A percentile compares a stretch with the other conserved stretches of the same genome.
phyloP scores from a whole-genome alignment of 495 filamentous ascomycete genomes.

The Jackrogersella minutella region DNA sequence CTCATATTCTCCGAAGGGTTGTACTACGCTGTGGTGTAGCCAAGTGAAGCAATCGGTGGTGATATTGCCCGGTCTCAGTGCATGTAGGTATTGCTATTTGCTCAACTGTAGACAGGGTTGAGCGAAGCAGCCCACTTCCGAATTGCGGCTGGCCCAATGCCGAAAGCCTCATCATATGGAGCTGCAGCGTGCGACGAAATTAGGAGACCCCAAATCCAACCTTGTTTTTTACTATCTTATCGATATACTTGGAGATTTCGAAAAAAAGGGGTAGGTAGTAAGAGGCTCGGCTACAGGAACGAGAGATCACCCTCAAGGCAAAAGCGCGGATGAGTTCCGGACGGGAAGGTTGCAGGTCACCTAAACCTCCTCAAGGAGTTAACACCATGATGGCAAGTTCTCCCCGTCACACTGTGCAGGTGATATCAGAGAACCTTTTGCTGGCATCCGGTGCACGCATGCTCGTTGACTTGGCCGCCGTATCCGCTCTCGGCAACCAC shows the following conservation, averaged over 20 bases:
- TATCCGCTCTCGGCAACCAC: background rate
- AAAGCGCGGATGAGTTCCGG: constrained; percentile 19
- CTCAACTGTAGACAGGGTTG: constrained; percentile 12
- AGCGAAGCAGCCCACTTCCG: constrained; percentile 19
- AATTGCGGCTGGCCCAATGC: constrained; percentile 4
- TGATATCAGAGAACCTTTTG: constrained; percentile 1
- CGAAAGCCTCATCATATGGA: constrained; percentile 20
- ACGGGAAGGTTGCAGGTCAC: constrained; percentile 11
- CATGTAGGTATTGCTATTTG: background rate
- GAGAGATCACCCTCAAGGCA: constrained; percentile 4
- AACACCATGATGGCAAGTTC: background rate
- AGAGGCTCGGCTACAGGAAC: constrained; percentile 6
- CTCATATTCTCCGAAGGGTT: constrained; percentile 16
- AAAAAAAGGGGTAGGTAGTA: constrained; percentile 3
- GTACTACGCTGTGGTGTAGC: background rate
- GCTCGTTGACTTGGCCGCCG: background rate
- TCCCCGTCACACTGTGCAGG: constrained; percentile 8
- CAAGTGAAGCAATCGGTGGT: background rate
- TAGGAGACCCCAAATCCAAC: background rate
- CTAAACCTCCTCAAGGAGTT: background rate
- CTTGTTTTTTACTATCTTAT: background rate
- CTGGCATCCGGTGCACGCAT: constrained; percentile 4
- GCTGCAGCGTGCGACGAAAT: constrained; percentile 24
- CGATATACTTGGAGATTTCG: background rate
- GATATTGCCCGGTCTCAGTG: constrained; percentile 10